These are phyloP conservation scores for Microstegium vimineum DNA, from an alignment of 176 grass and related monocot species.

Conservation along the genomic window DNA sequence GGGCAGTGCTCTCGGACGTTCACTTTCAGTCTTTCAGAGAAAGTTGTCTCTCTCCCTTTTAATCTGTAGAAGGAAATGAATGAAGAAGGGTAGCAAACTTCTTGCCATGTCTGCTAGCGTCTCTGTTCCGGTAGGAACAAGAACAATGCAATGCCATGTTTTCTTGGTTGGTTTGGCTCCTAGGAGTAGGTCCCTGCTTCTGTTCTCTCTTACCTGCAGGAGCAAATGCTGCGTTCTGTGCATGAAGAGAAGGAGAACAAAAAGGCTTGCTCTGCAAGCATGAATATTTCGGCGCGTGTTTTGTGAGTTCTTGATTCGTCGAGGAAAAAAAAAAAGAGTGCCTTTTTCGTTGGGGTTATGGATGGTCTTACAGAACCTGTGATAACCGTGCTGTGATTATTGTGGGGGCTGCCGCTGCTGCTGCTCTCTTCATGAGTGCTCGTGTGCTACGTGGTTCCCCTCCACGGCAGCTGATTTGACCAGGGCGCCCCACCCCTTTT, in stretches of 20 bases:
- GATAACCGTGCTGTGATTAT: background rate
- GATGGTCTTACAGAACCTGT: background rate
- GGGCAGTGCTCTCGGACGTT: background rate
- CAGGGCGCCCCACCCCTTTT: too few relatives aligned
- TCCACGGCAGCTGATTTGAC: conserved; percentile 45
- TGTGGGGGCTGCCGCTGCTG: background rate
- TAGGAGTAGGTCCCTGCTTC: background rate
- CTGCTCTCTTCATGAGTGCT: conserved; percentile 3
- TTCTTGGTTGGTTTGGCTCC: background rate
- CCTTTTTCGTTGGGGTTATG: background rate
- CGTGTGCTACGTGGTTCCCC: conserved; percentile 27
- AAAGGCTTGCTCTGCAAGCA: background rate
- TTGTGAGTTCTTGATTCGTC: background rate
- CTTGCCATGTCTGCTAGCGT: background rate
- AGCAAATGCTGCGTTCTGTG: background rate
- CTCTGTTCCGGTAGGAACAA: background rate
- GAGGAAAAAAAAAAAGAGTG: background rate
- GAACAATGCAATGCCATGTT: background rate
- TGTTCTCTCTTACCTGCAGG: background rate
- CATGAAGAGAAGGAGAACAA: background rate
- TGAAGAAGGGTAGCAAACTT: background rate
- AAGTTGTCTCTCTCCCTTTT: background rate
- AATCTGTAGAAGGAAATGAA: background rate
- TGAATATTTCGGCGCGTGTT: background rate
- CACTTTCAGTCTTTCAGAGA: background rate